Conservation (phyloP, 2,329 filamentous ascomycete genomes). For the Fusarium udum region DNA sequence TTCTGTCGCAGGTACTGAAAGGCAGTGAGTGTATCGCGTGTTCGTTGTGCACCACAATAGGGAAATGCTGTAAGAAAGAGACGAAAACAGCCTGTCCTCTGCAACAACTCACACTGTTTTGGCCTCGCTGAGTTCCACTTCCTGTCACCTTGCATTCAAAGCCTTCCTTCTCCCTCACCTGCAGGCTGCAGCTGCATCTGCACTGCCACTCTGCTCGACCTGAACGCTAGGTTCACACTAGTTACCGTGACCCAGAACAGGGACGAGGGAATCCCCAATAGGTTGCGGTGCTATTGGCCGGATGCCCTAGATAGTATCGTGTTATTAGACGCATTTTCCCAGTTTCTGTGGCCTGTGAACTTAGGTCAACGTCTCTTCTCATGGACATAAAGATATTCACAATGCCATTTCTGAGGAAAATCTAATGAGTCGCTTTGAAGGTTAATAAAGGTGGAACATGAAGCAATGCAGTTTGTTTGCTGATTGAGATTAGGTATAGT, state of each 20-base stretch:
- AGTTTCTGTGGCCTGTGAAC: neutral
- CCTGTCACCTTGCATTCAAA: slow-evolving; percentile 2
- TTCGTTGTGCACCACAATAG: neutral
- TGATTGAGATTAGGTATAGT: neutral
- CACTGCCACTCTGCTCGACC: slow-evolving; percentile 36
- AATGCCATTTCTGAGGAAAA: neutral
- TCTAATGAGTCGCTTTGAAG: neutral
- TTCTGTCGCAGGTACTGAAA: neutral
- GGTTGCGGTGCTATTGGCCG: neutral
- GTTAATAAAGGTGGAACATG: neutral
- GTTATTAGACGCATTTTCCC: neutral
- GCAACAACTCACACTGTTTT: neutral
- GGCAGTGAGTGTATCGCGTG: neutral
- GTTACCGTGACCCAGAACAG: neutral
- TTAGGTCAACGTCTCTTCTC: neutral
- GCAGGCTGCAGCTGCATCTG: slow-evolving; percentile 25
- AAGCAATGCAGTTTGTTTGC: neutral
- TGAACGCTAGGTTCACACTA: slow-evolving; percentile 24
- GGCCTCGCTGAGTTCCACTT: neutral
- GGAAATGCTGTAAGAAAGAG: neutral
- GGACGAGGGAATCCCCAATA: neutral
- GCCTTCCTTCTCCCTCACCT: slow-evolving; percentile 23
- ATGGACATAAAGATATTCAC: no score
- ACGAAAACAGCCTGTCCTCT: neutral
- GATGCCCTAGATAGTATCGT: neutral